Conservation (phyloP, 2,329 filamentous ascomycete genomes). For the Bipolaris bicolor region DNA sequence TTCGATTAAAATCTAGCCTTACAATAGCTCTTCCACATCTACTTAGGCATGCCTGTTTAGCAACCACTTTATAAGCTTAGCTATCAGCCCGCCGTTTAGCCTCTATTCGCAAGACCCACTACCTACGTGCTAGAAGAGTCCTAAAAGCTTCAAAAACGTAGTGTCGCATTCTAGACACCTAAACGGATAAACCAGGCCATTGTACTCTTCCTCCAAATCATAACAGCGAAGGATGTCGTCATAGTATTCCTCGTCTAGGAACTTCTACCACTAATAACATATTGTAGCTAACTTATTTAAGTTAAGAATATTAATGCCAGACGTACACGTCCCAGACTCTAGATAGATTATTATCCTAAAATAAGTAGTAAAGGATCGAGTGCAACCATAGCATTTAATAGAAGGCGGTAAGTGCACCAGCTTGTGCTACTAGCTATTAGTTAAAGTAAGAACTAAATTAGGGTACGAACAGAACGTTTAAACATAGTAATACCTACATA, state of each 20-base stretch:
- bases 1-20: neutral
- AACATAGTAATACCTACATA: neutral
- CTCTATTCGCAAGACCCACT: slow-evolving; percentile 21
- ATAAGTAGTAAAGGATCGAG: slow-evolving; percentile 18
- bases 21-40: neutral
- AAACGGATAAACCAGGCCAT: slow-evolving; percentile 13
- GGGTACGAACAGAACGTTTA: neutral
- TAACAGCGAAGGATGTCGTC: slow-evolving; percentile 18
- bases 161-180: slow-evolving; percentile 17
- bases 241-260: slow-evolving; percentile 24
- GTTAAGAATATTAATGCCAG: slow-evolving; percentile 18
- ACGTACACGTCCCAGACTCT: slow-evolving; percentile 24
- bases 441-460: neutral
- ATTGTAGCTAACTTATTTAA: slow-evolving; percentile 25
- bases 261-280: slow-evolving; percentile 26
- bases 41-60: slow-evolving; percentile 12
- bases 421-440: neutral
- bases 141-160: slow-evolving; percentile 21
- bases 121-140: slow-evolving; percentile 21
- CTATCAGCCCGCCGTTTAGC: slow-evolving; percentile 16
- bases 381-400: slow-evolving; percentile 20
- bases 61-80: slow-evolving; percentile 22
- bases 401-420: neutral
- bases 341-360: slow-evolving; percentile 23
- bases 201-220: slow-evolving; percentile 14